Evolutionary conservation across 345 rosid species (phyloP).

Genomic region (Rhizophora mangle): DNA sequence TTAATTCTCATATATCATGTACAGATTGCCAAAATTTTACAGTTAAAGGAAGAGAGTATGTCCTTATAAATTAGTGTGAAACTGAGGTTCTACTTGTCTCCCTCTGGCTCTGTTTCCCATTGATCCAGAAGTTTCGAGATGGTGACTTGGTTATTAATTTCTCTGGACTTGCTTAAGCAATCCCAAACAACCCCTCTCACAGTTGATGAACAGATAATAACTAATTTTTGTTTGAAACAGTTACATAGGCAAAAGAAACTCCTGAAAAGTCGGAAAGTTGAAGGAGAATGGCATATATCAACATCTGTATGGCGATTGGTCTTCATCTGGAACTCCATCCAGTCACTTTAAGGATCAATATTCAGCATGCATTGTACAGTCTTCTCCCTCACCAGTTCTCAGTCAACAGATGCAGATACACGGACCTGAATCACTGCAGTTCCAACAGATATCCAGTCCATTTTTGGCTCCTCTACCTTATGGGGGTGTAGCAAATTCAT

Average conservation of each 20-base stretch:
- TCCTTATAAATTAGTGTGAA: no score
- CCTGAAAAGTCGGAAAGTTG: slow-evolving; percentile 34
- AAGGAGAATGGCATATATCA: slow-evolving; percentile 39
- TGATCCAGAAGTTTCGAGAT: no score
- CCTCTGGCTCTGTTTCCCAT: no score
- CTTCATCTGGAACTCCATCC: slow-evolving; percentile 35
- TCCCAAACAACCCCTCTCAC: no score
- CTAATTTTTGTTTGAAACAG: slow-evolving; percentile 29
- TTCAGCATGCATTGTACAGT: slow-evolving; percentile 25
- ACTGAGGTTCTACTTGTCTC: no score
- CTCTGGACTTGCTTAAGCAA: no score
- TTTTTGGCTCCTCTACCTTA: slow-evolving; percentile 42
- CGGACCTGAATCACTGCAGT: slow-evolving; percentile 47
- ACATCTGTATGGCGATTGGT: slow-evolving; percentile 41
- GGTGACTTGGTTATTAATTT: background rate
- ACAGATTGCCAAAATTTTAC: no score
- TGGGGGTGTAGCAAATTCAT: slow-evolving; percentile 52
- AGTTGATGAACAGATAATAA: no score
- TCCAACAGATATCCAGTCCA: slow-evolving; percentile 47
- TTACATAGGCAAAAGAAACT: slow-evolving; percentile 47
- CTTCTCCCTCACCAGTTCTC: slow-evolving; percentile 42
- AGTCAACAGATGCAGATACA: slow-evolving; percentile 47
- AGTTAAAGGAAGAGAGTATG: no score
- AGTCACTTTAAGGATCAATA: slow-evolving; percentile 42
- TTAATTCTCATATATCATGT: no score